These are phyloP conservation scores for Cylindrotheca fusiformis DNA, from an alignment of 108 stramenopile species.

Conservation along the genomic window DNA sequence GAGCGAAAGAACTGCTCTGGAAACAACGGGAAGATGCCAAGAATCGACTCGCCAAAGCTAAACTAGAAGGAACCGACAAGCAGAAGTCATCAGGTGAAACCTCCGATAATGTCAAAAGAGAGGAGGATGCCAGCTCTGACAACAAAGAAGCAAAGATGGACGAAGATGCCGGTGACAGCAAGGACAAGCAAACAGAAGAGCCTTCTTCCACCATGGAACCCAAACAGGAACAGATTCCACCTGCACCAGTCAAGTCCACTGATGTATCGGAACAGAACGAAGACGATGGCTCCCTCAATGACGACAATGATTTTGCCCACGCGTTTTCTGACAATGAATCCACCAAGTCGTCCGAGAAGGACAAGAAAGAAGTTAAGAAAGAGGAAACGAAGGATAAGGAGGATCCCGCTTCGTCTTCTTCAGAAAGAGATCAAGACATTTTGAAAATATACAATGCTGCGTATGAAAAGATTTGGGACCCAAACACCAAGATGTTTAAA, in stretches of 20 bases:
- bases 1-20: conserved; percentile 23
- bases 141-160: neutral
- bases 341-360: no score
- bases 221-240: neutral
- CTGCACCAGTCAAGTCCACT: neutral
- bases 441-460: conserved; percentile 32
- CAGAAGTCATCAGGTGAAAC: neutral
- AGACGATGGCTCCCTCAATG: neutral
- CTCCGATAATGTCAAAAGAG: neutral
- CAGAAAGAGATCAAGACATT: conserved; percentile 4
- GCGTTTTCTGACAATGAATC: no score
- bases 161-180: neutral
- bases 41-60: conserved; percentile 21
- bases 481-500: conserved; percentile 10
- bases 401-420: neutral
- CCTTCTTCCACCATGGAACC: neutral
- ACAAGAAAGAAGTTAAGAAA: neutral
- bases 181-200: neutral
- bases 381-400: neutral
- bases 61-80: neutral
- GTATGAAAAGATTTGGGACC: conserved; percentile 34
- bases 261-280: neutral
- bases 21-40: conserved; percentile 35
- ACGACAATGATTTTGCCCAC: no score
- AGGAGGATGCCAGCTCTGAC: neutral